Evolutionary conservation across 176 grass and related monocot species (phyloP).

Genomic region (Musa itinerans): DNA sequence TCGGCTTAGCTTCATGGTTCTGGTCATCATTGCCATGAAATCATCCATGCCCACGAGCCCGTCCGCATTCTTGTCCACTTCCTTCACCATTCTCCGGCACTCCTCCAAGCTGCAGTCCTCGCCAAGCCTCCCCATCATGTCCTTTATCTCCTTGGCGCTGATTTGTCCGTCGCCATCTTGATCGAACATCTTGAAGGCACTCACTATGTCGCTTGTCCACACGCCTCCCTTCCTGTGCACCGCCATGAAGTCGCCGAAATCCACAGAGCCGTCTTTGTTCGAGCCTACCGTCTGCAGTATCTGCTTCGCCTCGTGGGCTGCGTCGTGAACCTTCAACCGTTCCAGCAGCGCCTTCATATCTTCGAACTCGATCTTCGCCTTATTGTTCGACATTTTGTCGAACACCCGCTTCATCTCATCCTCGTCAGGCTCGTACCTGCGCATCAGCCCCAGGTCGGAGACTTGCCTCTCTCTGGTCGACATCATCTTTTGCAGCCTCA

Average conservation of each 20-base stretch:
- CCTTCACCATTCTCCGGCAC: conserved; percentile 45
- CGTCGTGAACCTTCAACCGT: conserved; percentile 10
- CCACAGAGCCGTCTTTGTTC: conserved; percentile 44
- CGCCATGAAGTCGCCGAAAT: conserved; percentile 67
- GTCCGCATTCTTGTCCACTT: conserved; percentile 38
- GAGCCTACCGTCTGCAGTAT: conserved; percentile 37
- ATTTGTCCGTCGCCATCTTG: conserved; percentile 42
- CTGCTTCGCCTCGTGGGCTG: conserved; percentile 14
- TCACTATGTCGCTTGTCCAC: conserved; percentile 37
- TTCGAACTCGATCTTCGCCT: conserved; percentile 21
- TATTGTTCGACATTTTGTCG: conserved; percentile 25
- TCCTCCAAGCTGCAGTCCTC: conserved; percentile 37
- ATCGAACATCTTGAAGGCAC: conserved; percentile 61
- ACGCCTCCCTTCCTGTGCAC: conserved; percentile 49
- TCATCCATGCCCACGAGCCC: conserved; percentile 66
- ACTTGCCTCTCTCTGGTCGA: conserved; percentile 31
- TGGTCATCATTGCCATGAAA: conserved; percentile 81
- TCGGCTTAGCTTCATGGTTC: neutral
- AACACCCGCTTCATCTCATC: conserved; percentile 69
- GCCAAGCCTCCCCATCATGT: conserved; percentile 35
- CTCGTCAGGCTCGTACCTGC: conserved; percentile 35
- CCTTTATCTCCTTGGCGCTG: conserved; percentile 44
- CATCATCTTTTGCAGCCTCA: conserved; percentile 13
- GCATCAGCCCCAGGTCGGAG: conserved; percentile 27
- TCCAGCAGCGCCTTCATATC: conserved; percentile 30